phyloP scores from a whole-genome alignment of 257 asterid species.

The Coffea eugenioides region DNA sequence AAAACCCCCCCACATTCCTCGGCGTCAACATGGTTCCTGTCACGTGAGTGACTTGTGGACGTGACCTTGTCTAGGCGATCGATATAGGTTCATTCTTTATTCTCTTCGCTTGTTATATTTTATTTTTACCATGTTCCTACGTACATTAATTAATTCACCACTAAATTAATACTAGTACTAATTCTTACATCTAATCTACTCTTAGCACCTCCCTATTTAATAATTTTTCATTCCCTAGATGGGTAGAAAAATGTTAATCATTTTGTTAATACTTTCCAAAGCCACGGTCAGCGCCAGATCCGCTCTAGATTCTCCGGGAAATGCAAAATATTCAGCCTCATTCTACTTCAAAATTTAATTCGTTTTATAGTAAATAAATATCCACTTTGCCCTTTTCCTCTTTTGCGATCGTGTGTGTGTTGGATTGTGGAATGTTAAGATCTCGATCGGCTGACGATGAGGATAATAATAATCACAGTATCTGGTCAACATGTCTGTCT shows the following conservation, averaged over 20 bases:
- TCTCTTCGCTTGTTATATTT: conserved; percentile 18
- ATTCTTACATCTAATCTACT: background rate
- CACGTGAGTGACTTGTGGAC: conserved; percentile 58
- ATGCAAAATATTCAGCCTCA: conserved; percentile 37
- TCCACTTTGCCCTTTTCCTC: conserved; percentile 1
- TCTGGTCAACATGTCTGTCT: conserved; percentile 37
- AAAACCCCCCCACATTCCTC: conserved; percentile 42
- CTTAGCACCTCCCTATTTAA: conserved; percentile 5
- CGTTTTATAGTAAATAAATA: background rate
- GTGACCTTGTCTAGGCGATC: conserved; percentile 28
- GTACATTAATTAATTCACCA: background rate
- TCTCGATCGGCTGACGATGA: conserved; percentile 21
- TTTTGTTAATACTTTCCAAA: conserved; percentile 30
- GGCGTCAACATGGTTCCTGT: conserved; percentile 45
- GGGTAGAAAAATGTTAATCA: conserved; percentile 24
- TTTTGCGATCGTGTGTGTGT: conserved; percentile 25
- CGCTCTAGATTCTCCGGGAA: conserved; percentile 94
- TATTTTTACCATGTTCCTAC: background rate
- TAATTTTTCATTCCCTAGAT: conserved; percentile 25
- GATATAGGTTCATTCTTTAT: conserved; percentile 12
- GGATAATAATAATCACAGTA: background rate
- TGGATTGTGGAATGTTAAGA: conserved; percentile 28
- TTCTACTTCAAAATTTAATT: conserved; percentile 17
- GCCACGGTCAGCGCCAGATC: conserved; percentile 86
- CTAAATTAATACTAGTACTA: background rate